These are phyloP conservation scores for Nicotiana obtusifolia DNA, from an alignment of 257 asterid genomes.

Conservation along the genomic window DNA sequence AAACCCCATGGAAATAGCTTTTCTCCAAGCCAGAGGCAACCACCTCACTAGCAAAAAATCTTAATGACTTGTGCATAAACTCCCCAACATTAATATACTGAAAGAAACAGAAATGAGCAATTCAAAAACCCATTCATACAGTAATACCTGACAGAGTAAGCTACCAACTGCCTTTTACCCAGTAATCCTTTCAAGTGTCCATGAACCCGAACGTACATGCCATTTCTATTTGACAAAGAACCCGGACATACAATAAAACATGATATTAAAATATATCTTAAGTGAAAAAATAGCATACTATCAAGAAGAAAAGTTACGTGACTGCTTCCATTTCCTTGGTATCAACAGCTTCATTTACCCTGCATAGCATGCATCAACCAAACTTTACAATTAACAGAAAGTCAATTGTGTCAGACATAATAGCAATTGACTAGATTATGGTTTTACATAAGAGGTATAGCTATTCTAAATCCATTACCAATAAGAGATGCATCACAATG, in stretches of 20 bases:
- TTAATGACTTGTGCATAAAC: not conserved
- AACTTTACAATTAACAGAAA: not conserved
- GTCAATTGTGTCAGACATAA: not conserved
- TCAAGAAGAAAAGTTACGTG: slow-evolving; percentile 36
- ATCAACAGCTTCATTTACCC: slow-evolving; percentile 69
- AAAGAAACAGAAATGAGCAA: not conserved
- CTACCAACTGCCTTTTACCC: slow-evolving; percentile 69
- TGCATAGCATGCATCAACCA: slow-evolving; percentile 21
- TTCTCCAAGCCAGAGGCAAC: not conserved
- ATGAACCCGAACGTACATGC: slow-evolving; percentile 79
- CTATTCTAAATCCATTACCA: not conserved
- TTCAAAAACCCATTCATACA: not conserved
- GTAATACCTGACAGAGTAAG: slow-evolving; percentile 70
- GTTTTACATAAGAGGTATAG: not conserved
- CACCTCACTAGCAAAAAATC: not conserved
- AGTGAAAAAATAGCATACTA: not conserved
- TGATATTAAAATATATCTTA: not conserved
- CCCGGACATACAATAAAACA: slow-evolving; percentile 4
- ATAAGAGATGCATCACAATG: not conserved
- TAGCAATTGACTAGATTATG: not conserved
- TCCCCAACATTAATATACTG: not conserved
- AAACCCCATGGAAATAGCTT: not conserved
- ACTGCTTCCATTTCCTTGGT: slow-evolving; percentile 65
- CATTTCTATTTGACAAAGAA: slow-evolving; percentile 42
- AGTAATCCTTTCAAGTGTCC: slow-evolving; percentile 89